Base-by-base conservation (phyloP, 768 basidiomycete species). In the Kwoniella dendrophila region DNA sequence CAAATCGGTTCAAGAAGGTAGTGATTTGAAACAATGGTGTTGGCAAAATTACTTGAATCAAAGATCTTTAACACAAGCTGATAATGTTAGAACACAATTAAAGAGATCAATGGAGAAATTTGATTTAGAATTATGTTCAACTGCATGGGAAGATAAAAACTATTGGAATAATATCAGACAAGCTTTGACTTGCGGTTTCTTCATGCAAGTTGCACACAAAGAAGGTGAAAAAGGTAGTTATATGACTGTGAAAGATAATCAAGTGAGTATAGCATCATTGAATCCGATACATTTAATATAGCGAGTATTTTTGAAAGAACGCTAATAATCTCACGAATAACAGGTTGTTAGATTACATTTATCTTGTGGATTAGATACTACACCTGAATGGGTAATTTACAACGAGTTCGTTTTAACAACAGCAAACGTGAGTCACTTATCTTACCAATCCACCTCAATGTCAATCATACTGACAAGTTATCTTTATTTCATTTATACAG, bases 181-280 rank as follows among this genome's bases (percentile, higher is more conserved):
- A 79, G 88, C 89, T 0, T 82, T 98, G 22, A 88, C 90, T 4
- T 89, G 88, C 69, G 96, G 94, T 1, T 99, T 90, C 84, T 99
- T 97, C 81, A 97, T 96, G 95, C 95, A 97, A 76, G 86, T 92
- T 12, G 96, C 94, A 6, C 92, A 96, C 79, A 90, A 90, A 77
- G 92, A 94, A 75, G 90, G 91, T 2, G 90, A 92, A 76, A 93
- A 91, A 79, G 78, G 87, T 2, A 85, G 83, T 56, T 98, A 99
- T 75, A 64, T 88, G 64, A 99, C 94, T 0, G 87, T 96, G 61
- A 98, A 97, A 81, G 95, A 99, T 77, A 90, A 94, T 68, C 94
- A 96, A 82, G 90, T 86, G 65, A 20, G 84, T 74, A 1, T 8
- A 20, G 16, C 20, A 32, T 34, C 56, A 27, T 41, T 29, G 3